Evolutionary conservation across 331 rosid genomes (phyloP).

Genomic region (Acacia pycnantha): DNA sequence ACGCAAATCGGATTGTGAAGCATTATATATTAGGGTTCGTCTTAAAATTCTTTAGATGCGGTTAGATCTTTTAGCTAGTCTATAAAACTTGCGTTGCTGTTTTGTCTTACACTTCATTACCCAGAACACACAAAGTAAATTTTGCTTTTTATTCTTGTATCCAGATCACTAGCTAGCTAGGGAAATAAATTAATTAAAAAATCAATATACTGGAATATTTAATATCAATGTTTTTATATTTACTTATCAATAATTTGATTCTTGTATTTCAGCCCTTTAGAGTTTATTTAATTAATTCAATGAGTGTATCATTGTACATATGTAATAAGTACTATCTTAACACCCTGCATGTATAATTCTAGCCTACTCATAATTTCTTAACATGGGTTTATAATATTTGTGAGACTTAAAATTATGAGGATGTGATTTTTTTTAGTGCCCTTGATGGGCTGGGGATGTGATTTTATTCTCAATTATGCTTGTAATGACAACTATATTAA

Average conservation of each 20-base stretch:
- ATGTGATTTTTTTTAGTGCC: neutral
- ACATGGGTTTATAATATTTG: neutral
- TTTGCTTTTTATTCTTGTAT: neutral
- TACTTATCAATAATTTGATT: neutral
- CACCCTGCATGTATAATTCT: neutral
- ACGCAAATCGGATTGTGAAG: slow-evolving; percentile 13
- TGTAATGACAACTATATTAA: neutral
- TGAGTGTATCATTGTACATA: neutral
- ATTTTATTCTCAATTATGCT: neutral
- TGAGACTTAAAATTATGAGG: neutral
- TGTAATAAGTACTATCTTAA: neutral
- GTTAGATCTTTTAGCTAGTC: neutral
- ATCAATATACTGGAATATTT: neutral
- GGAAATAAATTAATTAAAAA: neutral
- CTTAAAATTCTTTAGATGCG: neutral
- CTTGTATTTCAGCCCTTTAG: neutral
- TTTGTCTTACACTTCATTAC: neutral
- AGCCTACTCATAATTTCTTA: neutral
- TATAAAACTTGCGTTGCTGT: neutral
- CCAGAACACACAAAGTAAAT: neutral
- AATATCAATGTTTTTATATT: neutral
- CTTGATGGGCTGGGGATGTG: too few relatives aligned
- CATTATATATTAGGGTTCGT: neutral
- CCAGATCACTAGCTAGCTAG: neutral
- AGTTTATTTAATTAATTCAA: too few relatives aligned